Percentiles rank a stretch among this genome's conserved stretches.
Conservation (phyloP, 192 early-diverging fungal species). For the Funneliformis geosporum region DNA sequence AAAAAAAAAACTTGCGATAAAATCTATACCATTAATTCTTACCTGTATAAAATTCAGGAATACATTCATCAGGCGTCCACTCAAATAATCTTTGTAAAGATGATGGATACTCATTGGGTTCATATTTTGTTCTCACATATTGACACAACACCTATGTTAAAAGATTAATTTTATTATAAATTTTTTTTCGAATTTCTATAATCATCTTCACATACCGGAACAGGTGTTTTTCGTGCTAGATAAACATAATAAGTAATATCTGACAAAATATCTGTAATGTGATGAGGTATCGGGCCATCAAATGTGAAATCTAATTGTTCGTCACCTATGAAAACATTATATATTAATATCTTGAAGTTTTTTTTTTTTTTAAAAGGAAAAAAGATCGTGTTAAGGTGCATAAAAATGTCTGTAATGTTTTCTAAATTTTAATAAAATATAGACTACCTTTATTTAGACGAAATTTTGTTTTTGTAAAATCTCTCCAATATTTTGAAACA, state of each 20-base stretch:
- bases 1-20: background rate
- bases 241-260: conserved; percentile 74
- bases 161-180: background rate
- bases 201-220: conserved; percentile 43
- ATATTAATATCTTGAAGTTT: background rate
- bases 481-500: conserved; percentile 54
- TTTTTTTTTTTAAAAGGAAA: too few species aligned
- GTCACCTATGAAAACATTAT: conserved; percentile 44
- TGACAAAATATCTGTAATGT: conserved; percentile 68
- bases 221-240: conserved; percentile 62
- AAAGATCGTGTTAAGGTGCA: too few species aligned
- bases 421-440: background rate
- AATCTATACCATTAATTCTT: background rate
- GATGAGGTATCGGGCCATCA: conserved; percentile 66
- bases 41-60: conserved; percentile 70
- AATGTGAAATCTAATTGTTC: conserved; percentile 71
- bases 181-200: background rate
- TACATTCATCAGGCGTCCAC: conserved; percentile 77
- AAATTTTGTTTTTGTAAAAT: conserved; percentile 67
- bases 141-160: conserved; percentile 54
- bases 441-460: conserved; percentile 59
- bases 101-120: conserved; percentile 67
- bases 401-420: background rate
- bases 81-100: conserved; percentile 63
- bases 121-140: conserved; percentile 67